Base-by-base conservation (phyloP, 2,329 filamentous ascomycete genomes). In the Cucurbitaria berberidis region DNA sequence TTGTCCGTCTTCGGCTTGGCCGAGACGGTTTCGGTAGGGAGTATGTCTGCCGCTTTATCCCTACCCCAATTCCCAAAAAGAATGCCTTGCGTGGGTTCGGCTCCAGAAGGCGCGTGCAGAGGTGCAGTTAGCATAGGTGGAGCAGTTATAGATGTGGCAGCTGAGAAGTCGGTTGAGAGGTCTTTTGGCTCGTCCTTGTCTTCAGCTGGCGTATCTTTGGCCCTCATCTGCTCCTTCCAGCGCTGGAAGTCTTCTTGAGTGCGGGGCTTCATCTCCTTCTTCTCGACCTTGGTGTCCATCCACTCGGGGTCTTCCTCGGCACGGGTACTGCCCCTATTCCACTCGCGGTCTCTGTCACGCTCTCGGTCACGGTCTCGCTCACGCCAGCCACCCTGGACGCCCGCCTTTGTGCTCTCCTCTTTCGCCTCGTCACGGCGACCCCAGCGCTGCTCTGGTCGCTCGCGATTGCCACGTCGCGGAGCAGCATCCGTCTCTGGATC, bases 161-260 rank as follows among this genome's bases (percentile, higher is more conserved):
- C 63, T 11, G 64, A 36, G 7, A 59, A 48, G n/a, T 67, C 63
- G 3, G 57, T 35, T 8, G 55, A 43, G n/a, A 50, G 40, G 11
- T 61, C 73, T 57, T 64, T 63, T 13, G 65, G 57, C 41, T 79
- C 77, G n/a, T 78, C 75, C 57, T 76, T 80, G 64, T 80, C 81
- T 52, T 81, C 76, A 44, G 74, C 74, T 9, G 65, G 58, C 4
- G 73, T 58, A 42, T 76, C 85, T 57, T 85, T 83, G 34, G 86
- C 87, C 74, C 90, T 93, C 91, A 96, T 96, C 59, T 83, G 84
- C 65, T 96, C 91, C 82, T 96, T 96, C 86, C 93, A 97, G 63
- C 90, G 90, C 77, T 96, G 89, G 74, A 97, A 96, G 62, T 97
- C 93, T 69, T 96, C 92, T 67, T 91, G 88, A 0, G 92, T 96